These are phyloP conservation scores for Aureobasidium musti DNA, from an alignment of 2,329 filamentous ascomycete species.

Conservation along the genomic window DNA sequence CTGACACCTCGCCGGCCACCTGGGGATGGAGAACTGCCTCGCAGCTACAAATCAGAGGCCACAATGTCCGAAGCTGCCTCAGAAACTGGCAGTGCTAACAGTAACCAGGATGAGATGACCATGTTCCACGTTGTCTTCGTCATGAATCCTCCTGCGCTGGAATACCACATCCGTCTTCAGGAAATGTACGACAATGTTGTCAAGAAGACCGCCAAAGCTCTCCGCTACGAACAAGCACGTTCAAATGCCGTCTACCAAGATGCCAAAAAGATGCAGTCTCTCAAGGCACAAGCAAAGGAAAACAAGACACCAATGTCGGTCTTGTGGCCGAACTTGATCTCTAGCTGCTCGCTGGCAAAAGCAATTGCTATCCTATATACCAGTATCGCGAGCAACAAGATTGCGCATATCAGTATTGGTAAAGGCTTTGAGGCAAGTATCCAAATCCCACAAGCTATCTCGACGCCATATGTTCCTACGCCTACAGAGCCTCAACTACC, in stretches of 20 bases:
- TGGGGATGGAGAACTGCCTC: not conserved
- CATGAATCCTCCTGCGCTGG: slow-evolving; percentile 74
- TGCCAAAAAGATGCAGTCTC: slow-evolving; percentile 74
- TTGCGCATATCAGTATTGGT: slow-evolving; percentile 79
- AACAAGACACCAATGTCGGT: slow-evolving; percentile 59
- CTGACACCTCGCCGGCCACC: slow-evolving; percentile 15
- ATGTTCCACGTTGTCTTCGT: slow-evolving; percentile 99
- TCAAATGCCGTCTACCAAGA: slow-evolving; percentile 91
- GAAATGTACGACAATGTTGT: slow-evolving; percentile 88
- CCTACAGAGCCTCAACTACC: slow-evolving; percentile 68
- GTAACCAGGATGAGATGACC: slow-evolving; percentile 66
- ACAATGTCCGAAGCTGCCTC: slow-evolving; percentile 32
- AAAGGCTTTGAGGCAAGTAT: slow-evolving; percentile 62
- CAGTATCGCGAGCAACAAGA: slow-evolving; percentile 78
- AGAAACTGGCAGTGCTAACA: slow-evolving; percentile 39
- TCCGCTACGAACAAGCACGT: slow-evolving; percentile 89
- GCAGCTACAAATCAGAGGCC: slow-evolving; percentile 15
- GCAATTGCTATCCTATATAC: slow-evolving; percentile 82
- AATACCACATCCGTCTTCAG: slow-evolving; percentile 69
- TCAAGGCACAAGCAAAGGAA: slow-evolving; percentile 75
- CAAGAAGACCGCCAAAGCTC: slow-evolving; percentile 87
- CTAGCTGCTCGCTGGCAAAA: slow-evolving; percentile 74
- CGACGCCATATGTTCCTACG: slow-evolving; percentile 70
- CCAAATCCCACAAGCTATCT: slow-evolving; percentile 63
- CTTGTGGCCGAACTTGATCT: slow-evolving; percentile 70